These are phyloP conservation scores for Stephania japonica DNA, from an alignment of 164 flowering plant genomes.

Conservation along the genomic window DNA sequence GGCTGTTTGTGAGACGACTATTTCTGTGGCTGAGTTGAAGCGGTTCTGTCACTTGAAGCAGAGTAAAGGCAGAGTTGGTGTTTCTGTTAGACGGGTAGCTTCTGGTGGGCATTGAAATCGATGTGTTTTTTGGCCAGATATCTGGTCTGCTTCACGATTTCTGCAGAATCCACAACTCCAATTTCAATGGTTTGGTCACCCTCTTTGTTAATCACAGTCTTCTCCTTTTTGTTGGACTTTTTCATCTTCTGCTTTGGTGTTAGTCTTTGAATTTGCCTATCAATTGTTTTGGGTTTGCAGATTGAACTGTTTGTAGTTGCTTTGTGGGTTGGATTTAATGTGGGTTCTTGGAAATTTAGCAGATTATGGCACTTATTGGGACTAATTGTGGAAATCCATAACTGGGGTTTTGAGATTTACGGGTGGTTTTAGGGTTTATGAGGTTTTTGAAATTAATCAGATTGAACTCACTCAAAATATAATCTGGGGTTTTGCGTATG, in stretches of 20 bases:
- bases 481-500: constrained; percentile 4
- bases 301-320: not conserved
- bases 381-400: not conserved
- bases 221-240: constrained; percentile 1
- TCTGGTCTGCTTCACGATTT: not conserved
- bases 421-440: not conserved
- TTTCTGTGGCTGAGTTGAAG: not conserved
- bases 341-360: not conserved
- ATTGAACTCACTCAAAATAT: constrained; percentile 3
- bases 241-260: constrained; percentile 2
- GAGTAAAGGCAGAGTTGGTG: not conserved
- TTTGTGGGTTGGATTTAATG: not conserved
- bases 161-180: not conserved
- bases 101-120: too few relatives aligned
- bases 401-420: not conserved
- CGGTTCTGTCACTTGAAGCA: not conserved
- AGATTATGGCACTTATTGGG: not conserved
- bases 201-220: not conserved
- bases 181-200: constrained; percentile 4
- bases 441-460: not conserved
- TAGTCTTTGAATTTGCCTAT: not conserved
- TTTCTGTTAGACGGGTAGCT: too few relatives aligned
- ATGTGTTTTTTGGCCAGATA: not conserved
- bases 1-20: not conserved
- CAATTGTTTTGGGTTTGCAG: not conserved